phyloP scores from a whole-genome alignment of 2,329 filamentous ascomycete genomes.

The Xylaria sp. region DNA sequence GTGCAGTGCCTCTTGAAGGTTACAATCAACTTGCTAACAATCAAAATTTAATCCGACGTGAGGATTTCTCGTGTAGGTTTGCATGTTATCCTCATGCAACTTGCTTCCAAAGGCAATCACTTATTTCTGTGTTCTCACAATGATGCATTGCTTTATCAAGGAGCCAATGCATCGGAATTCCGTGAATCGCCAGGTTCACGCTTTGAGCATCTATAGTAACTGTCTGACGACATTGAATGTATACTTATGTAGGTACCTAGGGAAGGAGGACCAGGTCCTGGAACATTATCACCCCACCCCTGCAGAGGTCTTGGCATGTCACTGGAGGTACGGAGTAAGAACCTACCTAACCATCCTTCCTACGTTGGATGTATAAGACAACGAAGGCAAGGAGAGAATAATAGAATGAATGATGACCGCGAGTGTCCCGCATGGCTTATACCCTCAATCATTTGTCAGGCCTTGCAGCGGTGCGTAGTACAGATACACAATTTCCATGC shows the following conservation, averaged over 20 bases:
- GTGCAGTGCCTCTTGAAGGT: conserved; percentile 23
- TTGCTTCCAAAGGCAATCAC: conserved; percentile 10
- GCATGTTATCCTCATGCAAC: neutral
- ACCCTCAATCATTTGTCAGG: neutral
- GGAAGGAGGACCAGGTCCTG: neutral
- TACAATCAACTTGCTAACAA: neutral
- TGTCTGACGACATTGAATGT: neutral
- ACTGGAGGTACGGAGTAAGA: too few species aligned
- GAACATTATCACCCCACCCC: conserved; percentile 3
- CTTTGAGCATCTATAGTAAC: neutral
- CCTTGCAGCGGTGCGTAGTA: neutral
- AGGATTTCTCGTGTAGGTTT: conserved; percentile 13
- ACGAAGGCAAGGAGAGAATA: neutral
- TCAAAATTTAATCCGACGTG: neutral
- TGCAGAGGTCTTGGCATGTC: neutral
- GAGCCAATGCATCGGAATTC: neutral
- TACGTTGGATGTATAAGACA: neutral
- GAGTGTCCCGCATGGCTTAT: neutral
- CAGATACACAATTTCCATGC: neutral
- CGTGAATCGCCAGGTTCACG: neutral
- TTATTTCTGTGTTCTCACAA: conserved; percentile 5
- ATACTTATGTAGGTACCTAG: neutral
- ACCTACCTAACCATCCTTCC: neutral
- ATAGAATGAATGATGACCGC: neutral
- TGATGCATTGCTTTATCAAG: conserved; percentile 10